Evolutionary conservation across 208 protist genomes (phyloP), one percentile per base, ranked within the genome.

Genomic region (Strigomonas galati): DNA sequence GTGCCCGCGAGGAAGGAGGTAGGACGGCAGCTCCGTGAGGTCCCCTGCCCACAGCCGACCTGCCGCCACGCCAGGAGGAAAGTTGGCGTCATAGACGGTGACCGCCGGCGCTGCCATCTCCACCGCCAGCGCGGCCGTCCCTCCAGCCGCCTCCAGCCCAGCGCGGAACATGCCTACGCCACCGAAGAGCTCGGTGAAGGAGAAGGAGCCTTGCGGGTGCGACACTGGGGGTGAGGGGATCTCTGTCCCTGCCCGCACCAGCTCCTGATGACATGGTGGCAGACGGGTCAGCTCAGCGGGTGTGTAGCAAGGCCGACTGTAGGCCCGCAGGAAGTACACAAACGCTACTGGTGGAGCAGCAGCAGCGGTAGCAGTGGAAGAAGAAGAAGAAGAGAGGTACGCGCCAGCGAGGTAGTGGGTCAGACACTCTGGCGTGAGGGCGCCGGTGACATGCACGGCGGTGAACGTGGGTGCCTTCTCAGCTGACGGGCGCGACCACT

Each of bases 121-220:
- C 6, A 88, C 83, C 0, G 85, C 85, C 57, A 94, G 92, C 14
- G 79, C 68, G 23, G 84, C 78, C 28, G 26, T 62, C 2, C 83
- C 84, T 5, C 87, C 85, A 1, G 83, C 72, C 0, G 67, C 53
- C 69, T 88, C 78, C n/a, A 96, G 64, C 1, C 72, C 91, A 4
- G 81, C 37, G 31, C 87, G 78, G 46, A 96, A 94, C 82, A 92
- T 91, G 37, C 87, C 90, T 53, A 96, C 92, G 19, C 88, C 91
- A n/a, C 82, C 80, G 67, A 96, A 96, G n/a, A 96, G 65, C 78
- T 96, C 91, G 1, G 76, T 79, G 49, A 92, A 93, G 9, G 76
- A 87, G 74, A 92, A 93, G 30, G 27, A 15, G 51, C n/a, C n/a
- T n/a, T n/a, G n/a, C n/a, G n/a, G n/a, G n/a, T n/a, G n/a, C n/a